A percentile compares a stretch with the other conserved stretches of the same genome.
phyloP scores from a whole-genome alignment of 192 early-diverging fungal species.

The Haplosporangium gracile region DNA sequence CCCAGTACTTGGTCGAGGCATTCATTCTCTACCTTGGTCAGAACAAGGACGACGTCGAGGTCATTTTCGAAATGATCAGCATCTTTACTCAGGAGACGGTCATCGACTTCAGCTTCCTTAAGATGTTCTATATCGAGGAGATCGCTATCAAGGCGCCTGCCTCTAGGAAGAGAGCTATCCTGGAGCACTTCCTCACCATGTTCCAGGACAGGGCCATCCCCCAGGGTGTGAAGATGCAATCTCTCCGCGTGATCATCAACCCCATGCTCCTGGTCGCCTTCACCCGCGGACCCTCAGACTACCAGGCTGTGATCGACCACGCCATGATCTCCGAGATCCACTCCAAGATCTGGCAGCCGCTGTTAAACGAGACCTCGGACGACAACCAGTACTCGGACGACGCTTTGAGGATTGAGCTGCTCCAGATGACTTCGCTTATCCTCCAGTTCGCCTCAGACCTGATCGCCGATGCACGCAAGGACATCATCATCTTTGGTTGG shows the following conservation, averaged over 20 bases:
- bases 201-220: constrained; percentile 72
- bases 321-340: constrained; percentile 73
- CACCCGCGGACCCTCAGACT: constrained; percentile 60
- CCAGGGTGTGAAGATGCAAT: constrained; percentile 76
- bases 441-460: constrained; percentile 84
- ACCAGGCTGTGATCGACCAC: constrained; percentile 69
- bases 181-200: constrained; percentile 84
- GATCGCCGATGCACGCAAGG: constrained; percentile 84
- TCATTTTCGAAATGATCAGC: constrained; percentile 82
- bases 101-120: constrained; percentile 72
- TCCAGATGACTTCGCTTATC: constrained; percentile 92
- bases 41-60: constrained; percentile 73
- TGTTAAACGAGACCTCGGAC: constrained; percentile 62
- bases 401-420: constrained; percentile 84
- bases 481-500: constrained; percentile 98
- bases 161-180: constrained; percentile 73
- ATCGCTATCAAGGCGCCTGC: constrained; percentile 69
- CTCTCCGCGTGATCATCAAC: constrained; percentile 86
- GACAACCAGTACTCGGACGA: constrained; percentile 74
- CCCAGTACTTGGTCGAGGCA: constrained; percentile 76
- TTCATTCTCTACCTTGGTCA: constrained; percentile 76
- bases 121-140: constrained; percentile 79
- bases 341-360: constrained; percentile 69
- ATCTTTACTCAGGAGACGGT: constrained; percentile 77
- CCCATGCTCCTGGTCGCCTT: constrained; percentile 86